Evolutionary conservation across 306 rosid genomes (phyloP), one percentile per base, ranked within the genome.

Genomic region (Prunus mira): DNA sequence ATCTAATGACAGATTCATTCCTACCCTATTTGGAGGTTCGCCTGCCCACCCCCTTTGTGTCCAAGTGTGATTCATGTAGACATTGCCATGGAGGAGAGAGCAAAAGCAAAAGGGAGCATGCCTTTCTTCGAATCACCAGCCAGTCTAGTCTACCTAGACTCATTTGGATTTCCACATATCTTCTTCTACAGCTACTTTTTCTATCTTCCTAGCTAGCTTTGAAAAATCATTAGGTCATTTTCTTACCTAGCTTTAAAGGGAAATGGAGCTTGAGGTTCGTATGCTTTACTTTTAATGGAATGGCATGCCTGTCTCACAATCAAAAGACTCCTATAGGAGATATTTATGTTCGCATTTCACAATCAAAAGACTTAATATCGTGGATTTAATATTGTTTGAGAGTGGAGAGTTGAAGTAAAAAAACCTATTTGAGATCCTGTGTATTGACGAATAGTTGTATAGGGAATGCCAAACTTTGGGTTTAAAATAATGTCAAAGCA

Each of bases 1-100:
- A 45, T 77, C 49, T 15, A n/a, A 27, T 6, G 41, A 27, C 1
- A 69, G 61, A 77, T 69, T 77, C 79, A 50, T 76, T 76, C 65
- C 66, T 38, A 55, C 67, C 74, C 57, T 45, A 38, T 7, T 18
- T 67, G 38, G 65, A 49, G 17, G n/a, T 41, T 76, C 22, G 20
- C 32, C 22, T 47, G 65, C 15, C 17, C 9, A 24, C 3, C 6
- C 19, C 15, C 24, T 28, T 11, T 30, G 9, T 3, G 28, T 28
- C 62, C 74, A 51, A 70, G 12, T 10, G 74, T 41, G 41, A 12
- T 58, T 13, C 15, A n/a, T 20, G 34, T 72, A 7, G 20, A 38
- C 15, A 56, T 9, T 27, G 25, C 8, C 57, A 30, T 52, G 27
- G 47, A 30, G 38, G 34, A 67, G 28, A 67, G 13, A 46, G 63